A percentile compares a stretch with the other conserved stretches of the same genome.
Conservation (phyloP, 2,329 filamentous ascomycete species). For the Hortaea sp. region DNA sequence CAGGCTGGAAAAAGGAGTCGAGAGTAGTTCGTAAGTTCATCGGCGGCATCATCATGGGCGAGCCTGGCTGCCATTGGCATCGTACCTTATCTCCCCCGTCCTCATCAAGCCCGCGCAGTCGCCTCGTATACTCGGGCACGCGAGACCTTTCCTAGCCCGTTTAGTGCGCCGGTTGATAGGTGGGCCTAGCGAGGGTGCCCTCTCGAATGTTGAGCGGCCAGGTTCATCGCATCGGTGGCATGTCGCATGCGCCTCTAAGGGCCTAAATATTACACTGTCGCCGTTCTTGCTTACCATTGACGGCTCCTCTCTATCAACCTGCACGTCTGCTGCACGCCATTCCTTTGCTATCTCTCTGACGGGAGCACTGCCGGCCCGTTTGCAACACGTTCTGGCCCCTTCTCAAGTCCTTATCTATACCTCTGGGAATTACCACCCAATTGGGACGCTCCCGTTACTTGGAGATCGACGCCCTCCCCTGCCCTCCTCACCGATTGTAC, state of each 20-base stretch:
- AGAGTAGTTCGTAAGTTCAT: too few relatives aligned
- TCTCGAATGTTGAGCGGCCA: background rate
- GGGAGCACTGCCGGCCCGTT: background rate
- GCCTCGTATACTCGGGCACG: too few relatives aligned
- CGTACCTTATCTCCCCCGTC: too few relatives aligned
- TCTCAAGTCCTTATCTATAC: constrained; percentile 6
- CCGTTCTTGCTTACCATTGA: background rate
- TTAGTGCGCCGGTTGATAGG: too few relatives aligned
- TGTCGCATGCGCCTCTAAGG: background rate
- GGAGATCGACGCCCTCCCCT: constrained; percentile 6
- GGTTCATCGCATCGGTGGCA: background rate
- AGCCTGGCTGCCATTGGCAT: too few relatives aligned
- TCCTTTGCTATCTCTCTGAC: background rate
- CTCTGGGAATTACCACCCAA: background rate
- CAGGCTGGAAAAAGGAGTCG: too few relatives aligned
- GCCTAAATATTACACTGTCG: background rate
- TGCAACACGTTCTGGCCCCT: background rate
- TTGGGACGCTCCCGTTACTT: constrained; percentile 2
- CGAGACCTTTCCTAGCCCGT: too few relatives aligned
- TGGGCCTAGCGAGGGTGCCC: too few relatives aligned
- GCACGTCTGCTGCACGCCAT: background rate
- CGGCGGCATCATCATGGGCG: too few relatives aligned
- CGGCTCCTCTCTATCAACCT: background rate
- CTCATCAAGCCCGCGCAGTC: too few relatives aligned
- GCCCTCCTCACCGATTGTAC: constrained; percentile 16